These are phyloP conservation scores for Ascochyta fabae DNA, from an alignment of 2,329 filamentous ascomycete species.

Conservation along the genomic window DNA sequence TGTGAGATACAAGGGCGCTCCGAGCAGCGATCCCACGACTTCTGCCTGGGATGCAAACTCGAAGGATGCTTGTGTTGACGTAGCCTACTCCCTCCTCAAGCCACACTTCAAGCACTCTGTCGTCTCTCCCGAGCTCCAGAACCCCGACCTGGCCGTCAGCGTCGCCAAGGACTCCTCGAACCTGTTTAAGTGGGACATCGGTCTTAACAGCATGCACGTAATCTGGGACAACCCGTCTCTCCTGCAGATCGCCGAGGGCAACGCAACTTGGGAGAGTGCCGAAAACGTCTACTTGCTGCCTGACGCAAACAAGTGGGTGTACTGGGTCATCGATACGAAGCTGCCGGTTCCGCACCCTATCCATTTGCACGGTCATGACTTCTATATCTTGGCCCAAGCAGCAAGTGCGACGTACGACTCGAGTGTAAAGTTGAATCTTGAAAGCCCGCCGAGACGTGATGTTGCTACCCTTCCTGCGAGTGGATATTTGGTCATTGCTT, in stretches of 20 bases:
- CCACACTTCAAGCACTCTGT: constrained; percentile 24
- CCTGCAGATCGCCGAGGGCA: constrained; percentile 40
- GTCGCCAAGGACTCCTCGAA: constrained; percentile 14
- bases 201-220: constrained; percentile 53
- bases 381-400: constrained; percentile 58
- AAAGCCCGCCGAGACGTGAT: constrained; percentile 39
- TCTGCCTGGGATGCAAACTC: constrained; percentile 29
- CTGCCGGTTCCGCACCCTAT: constrained; percentile 47
- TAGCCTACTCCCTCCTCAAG: constrained; percentile 31
- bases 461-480: constrained; percentile 35
- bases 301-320: constrained; percentile 45
- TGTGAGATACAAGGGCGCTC: constrained; percentile 41
- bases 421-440: constrained; percentile 19
- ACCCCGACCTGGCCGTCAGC: constrained; percentile 23
- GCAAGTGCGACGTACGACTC: constrained; percentile 31
- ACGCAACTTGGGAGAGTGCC: constrained; percentile 20
- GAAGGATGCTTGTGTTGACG: constrained; percentile 45
- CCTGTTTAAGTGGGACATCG: constrained; percentile 41
- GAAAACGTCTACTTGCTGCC: constrained; percentile 33
- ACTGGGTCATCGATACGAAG: constrained; percentile 47
- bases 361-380: constrained; percentile 60
- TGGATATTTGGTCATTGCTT: constrained; percentile 56
- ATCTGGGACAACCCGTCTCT: constrained; percentile 57
- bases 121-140: constrained; percentile 8
- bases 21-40: constrained; percentile 40